Evolutionary conservation across 331 rosid genomes (phyloP).

Genomic region (Rhamnella rubrinervis): DNA sequence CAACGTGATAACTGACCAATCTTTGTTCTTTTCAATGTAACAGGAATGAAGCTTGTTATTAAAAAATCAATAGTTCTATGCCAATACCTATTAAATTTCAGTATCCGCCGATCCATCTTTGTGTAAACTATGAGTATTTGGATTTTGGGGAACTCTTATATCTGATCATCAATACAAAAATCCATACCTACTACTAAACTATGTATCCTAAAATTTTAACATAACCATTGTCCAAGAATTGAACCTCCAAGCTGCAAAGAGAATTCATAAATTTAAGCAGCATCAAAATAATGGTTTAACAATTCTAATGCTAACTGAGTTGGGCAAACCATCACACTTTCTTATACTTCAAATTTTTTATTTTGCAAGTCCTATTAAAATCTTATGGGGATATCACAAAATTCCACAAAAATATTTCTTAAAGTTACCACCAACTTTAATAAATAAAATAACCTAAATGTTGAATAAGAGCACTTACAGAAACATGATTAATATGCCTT

Average conservation of each 20-base stretch:
- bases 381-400: too few species aligned
- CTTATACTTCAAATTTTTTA: too few species aligned
- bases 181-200: background rate
- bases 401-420: too few species aligned
- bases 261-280: background rate
- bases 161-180: background rate
- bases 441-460: too few species aligned
- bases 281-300: too few species aligned
- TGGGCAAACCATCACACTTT: too few species aligned
- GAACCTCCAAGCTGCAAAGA: background rate
- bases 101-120: background rate
- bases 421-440: too few species aligned
- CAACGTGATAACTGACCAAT: too few species aligned
- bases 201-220: background rate
- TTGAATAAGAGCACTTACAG: too few species aligned
- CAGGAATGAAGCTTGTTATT: background rate
- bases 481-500: too few species aligned
- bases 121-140: background rate
- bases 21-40: background rate
- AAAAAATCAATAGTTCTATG: background rate
- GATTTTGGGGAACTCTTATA: background rate
- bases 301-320: too few species aligned
- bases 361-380: too few species aligned
- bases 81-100: background rate
- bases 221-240: constrained; percentile 4